Percentiles rank a stretch among this genome's conserved stretches.
These are phyloP conservation scores for Mortierella sp. DNA, from an alignment of 371 early-diverging fungal species.

Conservation along the genomic window DNA sequence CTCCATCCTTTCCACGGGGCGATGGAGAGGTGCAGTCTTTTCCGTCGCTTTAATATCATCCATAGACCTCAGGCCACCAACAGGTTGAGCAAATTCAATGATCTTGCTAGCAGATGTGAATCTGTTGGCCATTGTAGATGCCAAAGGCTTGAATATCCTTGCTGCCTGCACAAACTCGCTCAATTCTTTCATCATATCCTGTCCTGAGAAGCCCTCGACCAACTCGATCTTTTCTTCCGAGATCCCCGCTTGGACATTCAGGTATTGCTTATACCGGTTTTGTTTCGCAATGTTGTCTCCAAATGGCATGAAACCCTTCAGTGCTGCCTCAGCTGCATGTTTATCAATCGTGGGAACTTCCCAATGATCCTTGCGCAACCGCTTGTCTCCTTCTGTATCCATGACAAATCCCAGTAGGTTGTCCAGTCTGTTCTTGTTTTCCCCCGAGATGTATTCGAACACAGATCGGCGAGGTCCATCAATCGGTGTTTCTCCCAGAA, in stretches of 20 bases:
- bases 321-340: conserved; percentile 74
- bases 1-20: conserved; percentile 25
- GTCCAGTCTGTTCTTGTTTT: conserved; percentile 75
- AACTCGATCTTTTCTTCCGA: conserved; percentile 40
- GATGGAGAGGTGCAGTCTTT: conserved; percentile 21
- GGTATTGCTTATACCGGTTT: conserved; percentile 76
- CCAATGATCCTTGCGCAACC: conserved; percentile 20
- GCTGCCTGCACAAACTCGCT: conserved; percentile 88
- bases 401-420: conserved; percentile 56
- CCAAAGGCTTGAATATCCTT: conserved; percentile 80
- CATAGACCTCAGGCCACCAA: conserved; percentile 67
- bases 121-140: conserved; percentile 80
- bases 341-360: conserved; percentile 67
- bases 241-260: conserved; percentile 74
- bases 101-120: conserved; percentile 71
- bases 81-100: conserved; percentile 49
- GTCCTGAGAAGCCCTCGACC: conserved; percentile 61
- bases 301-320: conserved; percentile 91
- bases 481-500: conserved; percentile 78
- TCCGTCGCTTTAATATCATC: conserved; percentile 56
- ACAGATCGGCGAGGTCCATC: conserved; percentile 76
- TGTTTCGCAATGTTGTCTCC: conserved; percentile 79
- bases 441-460: conserved; percentile 76
- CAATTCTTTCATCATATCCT: conserved; percentile 73
- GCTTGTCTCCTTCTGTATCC: conserved; percentile 38